Conservation (phyloP, 306 rosid genomes). For the Prunus fruticosa region DNA sequence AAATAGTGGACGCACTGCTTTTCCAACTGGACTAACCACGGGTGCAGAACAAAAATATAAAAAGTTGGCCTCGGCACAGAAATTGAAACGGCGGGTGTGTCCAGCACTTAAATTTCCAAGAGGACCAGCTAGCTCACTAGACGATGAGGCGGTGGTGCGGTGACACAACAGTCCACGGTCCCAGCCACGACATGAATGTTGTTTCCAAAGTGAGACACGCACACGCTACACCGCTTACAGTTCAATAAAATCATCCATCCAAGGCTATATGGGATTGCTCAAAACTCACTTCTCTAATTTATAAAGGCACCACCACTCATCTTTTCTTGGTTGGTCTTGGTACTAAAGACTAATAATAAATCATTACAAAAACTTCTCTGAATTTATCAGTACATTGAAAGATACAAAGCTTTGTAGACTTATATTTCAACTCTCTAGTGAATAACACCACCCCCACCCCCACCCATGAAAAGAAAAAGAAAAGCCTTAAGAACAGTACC, state of each 20-base stretch:
- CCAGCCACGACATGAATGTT: neutral
- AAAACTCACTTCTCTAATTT: too few species aligned
- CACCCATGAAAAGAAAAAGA: neutral
- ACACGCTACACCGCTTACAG: neutral
- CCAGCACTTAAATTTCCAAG: slow-evolving; percentile 1
- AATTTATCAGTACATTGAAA: neutral
- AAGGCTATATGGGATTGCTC: too few species aligned
- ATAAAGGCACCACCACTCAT: too few species aligned
- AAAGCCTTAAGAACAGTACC: neutral
- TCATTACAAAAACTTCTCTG: neutral
- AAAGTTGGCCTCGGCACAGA: too few species aligned
- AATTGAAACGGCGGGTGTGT: too few species aligned
- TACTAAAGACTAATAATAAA: too few species aligned
- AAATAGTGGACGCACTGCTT: too few species aligned
- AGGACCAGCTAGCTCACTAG: neutral
- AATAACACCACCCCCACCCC: neutral
- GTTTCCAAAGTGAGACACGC: neutral
- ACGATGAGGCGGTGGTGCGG: neutral
- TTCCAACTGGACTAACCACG: too few species aligned
- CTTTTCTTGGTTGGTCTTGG: too few species aligned
- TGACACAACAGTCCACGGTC: neutral
- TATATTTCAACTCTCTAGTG: neutral
- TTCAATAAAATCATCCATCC: too few species aligned
- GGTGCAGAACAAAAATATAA: too few species aligned
- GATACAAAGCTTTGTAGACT: neutral